Evolutionary conservation across 2,329 filamentous ascomycete genomes (phyloP).

Genomic region (Tympanopsis confertula): DNA sequence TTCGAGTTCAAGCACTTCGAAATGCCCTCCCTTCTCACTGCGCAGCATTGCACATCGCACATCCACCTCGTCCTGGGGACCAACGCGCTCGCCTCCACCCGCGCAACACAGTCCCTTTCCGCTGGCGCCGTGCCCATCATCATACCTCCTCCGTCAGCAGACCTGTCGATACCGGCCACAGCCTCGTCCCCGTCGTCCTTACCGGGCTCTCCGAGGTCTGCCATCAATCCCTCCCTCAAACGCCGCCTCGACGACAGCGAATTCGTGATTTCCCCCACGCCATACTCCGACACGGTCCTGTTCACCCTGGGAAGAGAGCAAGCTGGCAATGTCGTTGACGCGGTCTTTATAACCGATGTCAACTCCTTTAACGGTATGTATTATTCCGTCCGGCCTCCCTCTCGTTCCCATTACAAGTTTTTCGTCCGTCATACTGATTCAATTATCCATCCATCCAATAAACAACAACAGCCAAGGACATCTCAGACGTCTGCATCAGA

Average conservation of each 20-base stretch:
- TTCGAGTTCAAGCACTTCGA: too few relatives aligned
- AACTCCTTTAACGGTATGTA: constrained; percentile 31
- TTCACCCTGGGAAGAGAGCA: constrained; percentile 69
- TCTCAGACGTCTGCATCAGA: constrained; percentile 64
- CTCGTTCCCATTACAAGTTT: neutral
- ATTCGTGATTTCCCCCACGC: constrained; percentile 52
- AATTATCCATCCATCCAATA: neutral
- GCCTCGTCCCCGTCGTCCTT: too few relatives aligned
- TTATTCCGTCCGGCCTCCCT: constrained; percentile 5
- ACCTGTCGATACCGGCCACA: constrained; percentile 36
- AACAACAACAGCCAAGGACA: constrained; percentile 38
- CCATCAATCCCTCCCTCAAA: constrained; percentile 43
- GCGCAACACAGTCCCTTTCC: constrained; percentile 68
- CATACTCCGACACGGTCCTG: constrained; percentile 62
- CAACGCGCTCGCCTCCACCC: constrained; percentile 74
- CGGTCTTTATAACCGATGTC: constrained; percentile 71
- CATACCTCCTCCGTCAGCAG: constrained; percentile 55
- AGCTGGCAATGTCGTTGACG: constrained; percentile 69
- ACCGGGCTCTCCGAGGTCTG: too few relatives aligned
- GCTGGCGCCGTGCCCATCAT: constrained; percentile 74
- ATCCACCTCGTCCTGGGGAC: constrained; percentile 78
- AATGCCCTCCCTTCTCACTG: constrained; percentile 54
- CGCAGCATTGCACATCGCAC: constrained; percentile 57
- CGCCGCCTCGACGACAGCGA: constrained; percentile 54
- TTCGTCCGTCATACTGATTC: neutral